Evolutionary conservation across 2,329 filamentous ascomycete species (phyloP), one percentile per base, ranked within the genome.

Genomic region (Dryadomyces quercus-mongolicae): DNA sequence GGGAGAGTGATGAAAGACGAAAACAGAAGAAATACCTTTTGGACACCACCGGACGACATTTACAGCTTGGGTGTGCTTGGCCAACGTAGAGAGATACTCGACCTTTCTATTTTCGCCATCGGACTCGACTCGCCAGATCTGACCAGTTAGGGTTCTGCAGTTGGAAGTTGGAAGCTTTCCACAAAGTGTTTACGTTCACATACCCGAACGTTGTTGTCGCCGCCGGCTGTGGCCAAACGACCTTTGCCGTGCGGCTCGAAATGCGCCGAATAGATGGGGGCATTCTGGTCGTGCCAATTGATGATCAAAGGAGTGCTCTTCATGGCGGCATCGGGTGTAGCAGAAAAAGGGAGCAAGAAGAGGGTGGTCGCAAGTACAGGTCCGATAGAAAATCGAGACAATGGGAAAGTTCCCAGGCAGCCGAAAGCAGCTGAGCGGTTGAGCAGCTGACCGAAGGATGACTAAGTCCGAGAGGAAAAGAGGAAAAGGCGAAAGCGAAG

Each of bases 41-140:
- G 93, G 93, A 63, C 88, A 88, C 82, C 93, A 98, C 63, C 93
- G 82, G 52, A 98, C 93, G 43, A 98, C 93, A 73, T 98, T 98
- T 63, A 98, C 93, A 47, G 93, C 90, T 69, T 97, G 92, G 21
- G 91, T 94, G 70, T 98, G 93, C 67, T 95, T 96, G 57, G 84
- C 77, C 54, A 98, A 79, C 2, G 92, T 96, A 15, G 90, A 90
- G 40, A 98, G 77, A 67, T 97, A 98, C 55, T 89, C 86, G 59
- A 95, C 88, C 65, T 86, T 94, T 57, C 89, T 81, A 63, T 94
- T 88, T 58, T 95, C 89, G 43, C 88, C 90, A 57, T 86, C 84
- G 51, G 79, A 74, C 60, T 96, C 89, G 62, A 98, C 79, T 70
- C 84, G 92, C 93, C 93, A 98, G 64, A 98, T 76, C 86, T 92